Conservation (phyloP, 768 basidiomycete genomes). For the Phaeolepiota aurea region DNA sequence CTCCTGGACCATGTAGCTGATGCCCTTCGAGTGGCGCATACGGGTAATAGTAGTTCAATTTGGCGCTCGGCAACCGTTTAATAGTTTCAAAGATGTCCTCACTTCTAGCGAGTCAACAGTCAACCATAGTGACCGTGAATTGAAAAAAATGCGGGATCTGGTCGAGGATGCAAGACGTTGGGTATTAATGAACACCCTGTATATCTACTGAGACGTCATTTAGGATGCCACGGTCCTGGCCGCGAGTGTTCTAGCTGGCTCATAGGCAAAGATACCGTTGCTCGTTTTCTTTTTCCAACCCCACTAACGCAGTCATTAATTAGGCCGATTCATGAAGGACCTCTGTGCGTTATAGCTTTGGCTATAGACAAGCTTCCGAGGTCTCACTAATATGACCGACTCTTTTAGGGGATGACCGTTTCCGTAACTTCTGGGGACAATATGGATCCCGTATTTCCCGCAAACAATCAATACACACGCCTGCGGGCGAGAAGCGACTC, state of each 20-base stretch:
- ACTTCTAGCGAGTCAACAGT: constrained; percentile 4
- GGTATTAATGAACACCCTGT: no score
- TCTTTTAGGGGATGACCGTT: constrained; percentile 13
- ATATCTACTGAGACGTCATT: no score
- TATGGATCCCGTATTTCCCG: constrained; percentile 30
- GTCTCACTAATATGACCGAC: no score
- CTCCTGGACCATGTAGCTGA: constrained; percentile 16
- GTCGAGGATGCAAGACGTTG: neutral
- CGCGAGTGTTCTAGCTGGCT: neutral
- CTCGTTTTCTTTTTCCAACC: neutral
- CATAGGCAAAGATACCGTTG: neutral
- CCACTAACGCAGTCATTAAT: neutral
- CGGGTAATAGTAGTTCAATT: no score
- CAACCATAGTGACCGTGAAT: constrained; percentile 6
- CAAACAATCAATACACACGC: constrained; percentile 20
- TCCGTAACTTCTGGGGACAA: constrained; percentile 35
- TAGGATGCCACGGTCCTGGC: neutral
- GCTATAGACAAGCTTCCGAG: no score
- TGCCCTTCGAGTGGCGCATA: constrained; percentile 11
- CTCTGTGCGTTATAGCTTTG: constrained; percentile 9
- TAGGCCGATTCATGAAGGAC: constrained; percentile 9
- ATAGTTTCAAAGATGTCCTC: constrained; percentile 6
- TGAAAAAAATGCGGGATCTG: neutral
- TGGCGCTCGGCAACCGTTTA: no score
- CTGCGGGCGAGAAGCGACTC: constrained; percentile 9